Evolutionary conservation across 345 rosid species (phyloP).

Genomic region (Brassica carinata): DNA sequence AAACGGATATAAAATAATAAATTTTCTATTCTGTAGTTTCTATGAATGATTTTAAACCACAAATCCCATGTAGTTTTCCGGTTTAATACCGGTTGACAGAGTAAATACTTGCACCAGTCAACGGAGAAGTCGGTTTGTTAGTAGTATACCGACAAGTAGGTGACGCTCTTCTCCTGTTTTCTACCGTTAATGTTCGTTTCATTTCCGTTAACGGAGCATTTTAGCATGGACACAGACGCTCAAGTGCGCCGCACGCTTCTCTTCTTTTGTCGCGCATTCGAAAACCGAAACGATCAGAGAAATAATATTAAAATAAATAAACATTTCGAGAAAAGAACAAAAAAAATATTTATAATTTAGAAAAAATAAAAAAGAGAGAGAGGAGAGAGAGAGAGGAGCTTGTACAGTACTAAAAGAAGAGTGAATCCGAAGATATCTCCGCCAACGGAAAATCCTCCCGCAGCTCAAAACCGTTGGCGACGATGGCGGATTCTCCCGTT

Average conservation of each 20-base stretch:
- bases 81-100: neutral
- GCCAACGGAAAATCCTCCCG: slow-evolving; percentile 42
- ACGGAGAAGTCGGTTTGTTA: slow-evolving; percentile 13
- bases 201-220: slow-evolving; percentile 50
- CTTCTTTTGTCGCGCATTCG: slow-evolving; percentile 42
- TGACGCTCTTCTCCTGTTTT: neutral
- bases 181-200: slow-evolving; percentile 48
- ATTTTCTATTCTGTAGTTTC: neutral
- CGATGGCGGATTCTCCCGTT: slow-evolving; percentile 52
- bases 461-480: slow-evolving; percentile 38
- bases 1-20: neutral
- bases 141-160: neutral
- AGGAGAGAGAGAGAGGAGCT: slow-evolving; percentile 18
- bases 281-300: slow-evolving; percentile 35
- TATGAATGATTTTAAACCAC: neutral
- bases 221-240: slow-evolving; percentile 28
- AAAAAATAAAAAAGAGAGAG: neutral
- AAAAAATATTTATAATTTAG: neutral
- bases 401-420: slow-evolving; percentile 43
- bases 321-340: neutral
- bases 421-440: slow-evolving; percentile 56
- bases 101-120: neutral
- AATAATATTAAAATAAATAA: slow-evolving; percentile 7
- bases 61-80: neutral
- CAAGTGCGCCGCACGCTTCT: slow-evolving; percentile 45